Evolutionary conservation across 2,329 filamentous ascomycete genomes (phyloP).

Genomic region (Trichoderma hamatum): DNA sequence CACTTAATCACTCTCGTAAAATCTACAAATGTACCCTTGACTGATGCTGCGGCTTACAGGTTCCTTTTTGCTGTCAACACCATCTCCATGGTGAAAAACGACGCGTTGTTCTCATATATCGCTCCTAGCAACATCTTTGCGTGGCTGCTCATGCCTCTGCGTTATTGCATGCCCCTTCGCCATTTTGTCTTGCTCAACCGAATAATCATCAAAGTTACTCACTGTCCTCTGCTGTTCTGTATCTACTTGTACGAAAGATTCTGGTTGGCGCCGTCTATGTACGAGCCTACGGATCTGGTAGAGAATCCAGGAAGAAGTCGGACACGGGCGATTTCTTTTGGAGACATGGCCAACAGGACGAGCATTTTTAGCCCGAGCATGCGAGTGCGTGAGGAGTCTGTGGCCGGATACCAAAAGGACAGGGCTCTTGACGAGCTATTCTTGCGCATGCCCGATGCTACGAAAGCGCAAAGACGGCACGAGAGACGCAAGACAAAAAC

Average conservation of each 20-base stretch:
- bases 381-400: conserved; percentile 79
- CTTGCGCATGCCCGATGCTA: conserved; percentile 68
- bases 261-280: conserved; percentile 73
- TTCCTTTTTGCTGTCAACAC: conserved; percentile 96
- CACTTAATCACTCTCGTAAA: background rate
- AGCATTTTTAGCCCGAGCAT: conserved; percentile 74
- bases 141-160: conserved; percentile 82
- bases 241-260: conserved; percentile 88
- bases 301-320: conserved; percentile 64
- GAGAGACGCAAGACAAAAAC: conserved; percentile 76
- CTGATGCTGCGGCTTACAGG: conserved; percentile 38
- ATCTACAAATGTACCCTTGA: background rate
- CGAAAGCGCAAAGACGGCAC: conserved; percentile 61
- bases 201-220: conserved; percentile 87
- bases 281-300: conserved; percentile 84
- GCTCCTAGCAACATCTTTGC: conserved; percentile 89
- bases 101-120: conserved; percentile 91
- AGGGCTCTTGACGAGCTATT: conserved; percentile 91
- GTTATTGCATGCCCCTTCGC: conserved; percentile 77
- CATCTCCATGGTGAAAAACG: conserved; percentile 98
- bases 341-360: conserved; percentile 57
- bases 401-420: conserved; percentile 87
- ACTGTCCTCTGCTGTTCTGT: conserved; percentile 82
- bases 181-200: conserved; percentile 85
- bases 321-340: conserved; percentile 57